Percentiles rank a stretch among this genome's conserved stretches.
phyloP scores from a whole-genome alignment of 306 rosid genomes.

The Luffa acutangula region DNA sequence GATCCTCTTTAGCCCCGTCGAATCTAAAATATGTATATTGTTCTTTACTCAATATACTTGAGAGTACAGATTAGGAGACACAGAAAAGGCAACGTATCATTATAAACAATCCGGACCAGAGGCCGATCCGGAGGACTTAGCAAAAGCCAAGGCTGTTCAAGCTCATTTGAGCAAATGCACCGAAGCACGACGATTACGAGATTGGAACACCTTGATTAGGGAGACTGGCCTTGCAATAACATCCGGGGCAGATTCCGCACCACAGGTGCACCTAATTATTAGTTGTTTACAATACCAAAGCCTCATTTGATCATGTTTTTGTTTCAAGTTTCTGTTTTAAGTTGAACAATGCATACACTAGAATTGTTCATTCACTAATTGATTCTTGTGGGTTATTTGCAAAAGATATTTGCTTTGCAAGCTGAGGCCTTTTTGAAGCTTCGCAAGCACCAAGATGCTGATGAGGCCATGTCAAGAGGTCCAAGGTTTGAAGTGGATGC shows the following conservation, averaged over 20 bases:
- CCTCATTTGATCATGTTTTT: neutral
- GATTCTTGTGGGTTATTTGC: neutral
- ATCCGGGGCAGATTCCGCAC: slow-evolving; percentile 74
- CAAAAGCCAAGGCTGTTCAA: slow-evolving; percentile 54
- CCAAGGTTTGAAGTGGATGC: slow-evolving; percentile 54
- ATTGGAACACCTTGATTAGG: slow-evolving; percentile 63
- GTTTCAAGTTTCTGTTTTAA: neutral
- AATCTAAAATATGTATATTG: neutral
- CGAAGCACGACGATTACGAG: slow-evolving; percentile 56
- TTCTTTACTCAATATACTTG: neutral
- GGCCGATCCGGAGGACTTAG: slow-evolving; percentile 66
- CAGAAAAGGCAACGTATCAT: slow-evolving; percentile 66
- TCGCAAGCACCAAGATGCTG: slow-evolving; percentile 68
- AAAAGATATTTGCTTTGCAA: slow-evolving; percentile 71
- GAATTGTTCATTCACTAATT: neutral
- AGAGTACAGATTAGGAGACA: slow-evolving; percentile 59
- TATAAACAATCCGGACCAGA: slow-evolving; percentile 72
- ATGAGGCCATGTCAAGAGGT: slow-evolving; percentile 45
- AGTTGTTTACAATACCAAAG: neutral
- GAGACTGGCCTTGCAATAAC: slow-evolving; percentile 33
- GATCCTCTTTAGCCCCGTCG: neutral
- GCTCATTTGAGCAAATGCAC: slow-evolving; percentile 54
- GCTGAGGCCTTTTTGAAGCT: slow-evolving; percentile 78
- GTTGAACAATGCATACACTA: neutral
- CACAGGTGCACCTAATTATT: slow-evolving; percentile 33